Evolutionary conservation across 306 rosid species (phyloP).

Genomic region (Trifolium fragiferum): DNA sequence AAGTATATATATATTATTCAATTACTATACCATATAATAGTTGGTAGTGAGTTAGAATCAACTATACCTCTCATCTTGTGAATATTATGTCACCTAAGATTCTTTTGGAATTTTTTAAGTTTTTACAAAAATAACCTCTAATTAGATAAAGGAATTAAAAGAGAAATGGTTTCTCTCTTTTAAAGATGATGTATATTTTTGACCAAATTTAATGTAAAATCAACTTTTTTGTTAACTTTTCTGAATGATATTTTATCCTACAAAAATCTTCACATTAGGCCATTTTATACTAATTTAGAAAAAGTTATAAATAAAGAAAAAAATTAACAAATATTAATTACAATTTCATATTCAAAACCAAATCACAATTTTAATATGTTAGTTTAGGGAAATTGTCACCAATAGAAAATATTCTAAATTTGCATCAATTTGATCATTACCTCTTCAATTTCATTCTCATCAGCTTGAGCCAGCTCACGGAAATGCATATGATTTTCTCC

Average conservation of each 20-base stretch:
- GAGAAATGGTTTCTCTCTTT: too few relatives aligned
- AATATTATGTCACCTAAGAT: not conserved
- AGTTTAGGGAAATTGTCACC: not conserved
- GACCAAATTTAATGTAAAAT: not conserved
- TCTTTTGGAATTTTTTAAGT: not conserved
- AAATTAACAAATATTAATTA: too few relatives aligned
- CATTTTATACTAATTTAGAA: not conserved
- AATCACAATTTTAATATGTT: not conserved
- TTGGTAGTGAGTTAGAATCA: not conserved
- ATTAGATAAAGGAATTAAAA: not conserved
- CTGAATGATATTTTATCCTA: not conserved
- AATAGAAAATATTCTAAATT: not conserved
- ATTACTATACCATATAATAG: not conserved
- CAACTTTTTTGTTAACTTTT: not conserved
- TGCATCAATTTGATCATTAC: not conserved
- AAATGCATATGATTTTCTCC: constrained; percentile 42
- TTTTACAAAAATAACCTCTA: not conserved
- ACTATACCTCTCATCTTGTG: not conserved
- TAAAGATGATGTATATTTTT: too few relatives aligned
- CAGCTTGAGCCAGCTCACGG: constrained; percentile 45
- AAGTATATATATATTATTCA: not conserved
- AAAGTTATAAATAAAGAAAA: too few relatives aligned
- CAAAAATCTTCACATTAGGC: not conserved
- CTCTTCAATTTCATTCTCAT: constrained; percentile 54
- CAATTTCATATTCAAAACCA: too few relatives aligned